These are phyloP conservation scores for Logfia minima DNA, from an alignment of 129 eudicot species.

Conservation along the genomic window DNA sequence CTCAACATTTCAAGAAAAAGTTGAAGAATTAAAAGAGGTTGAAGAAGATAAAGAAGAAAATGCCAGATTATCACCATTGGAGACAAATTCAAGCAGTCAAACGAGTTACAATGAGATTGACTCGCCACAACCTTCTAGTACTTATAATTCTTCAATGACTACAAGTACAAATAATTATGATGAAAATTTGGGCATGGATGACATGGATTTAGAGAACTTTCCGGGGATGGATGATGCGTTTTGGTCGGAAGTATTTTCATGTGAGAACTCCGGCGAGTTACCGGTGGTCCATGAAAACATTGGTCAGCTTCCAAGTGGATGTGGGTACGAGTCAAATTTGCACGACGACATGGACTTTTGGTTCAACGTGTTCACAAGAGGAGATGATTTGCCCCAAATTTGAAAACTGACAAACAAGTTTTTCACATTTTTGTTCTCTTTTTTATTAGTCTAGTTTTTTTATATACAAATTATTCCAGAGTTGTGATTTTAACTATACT, in stretches of 20 bases:
- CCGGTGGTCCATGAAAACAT: constrained; percentile 24
- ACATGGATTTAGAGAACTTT: constrained; percentile 28
- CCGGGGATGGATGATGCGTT: constrained; percentile 44
- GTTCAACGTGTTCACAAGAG: constrained; percentile 49
- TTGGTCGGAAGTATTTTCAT: constrained; percentile 53
- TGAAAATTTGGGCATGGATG: constrained; percentile 19
- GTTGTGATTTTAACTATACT: background rate
- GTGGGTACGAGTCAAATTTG: constrained; percentile 35
- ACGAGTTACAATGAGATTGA: constrained; percentile 29
- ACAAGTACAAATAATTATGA: constrained; percentile 19
- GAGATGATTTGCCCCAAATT: constrained; percentile 41
- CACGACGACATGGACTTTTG: constrained; percentile 55
- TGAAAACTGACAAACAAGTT: constrained; percentile 18
- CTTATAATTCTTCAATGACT: constrained; percentile 34
- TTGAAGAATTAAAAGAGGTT: background rate
- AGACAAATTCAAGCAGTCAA: constrained; percentile 22
- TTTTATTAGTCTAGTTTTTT: constrained; percentile 7
- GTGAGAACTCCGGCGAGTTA: constrained; percentile 33
- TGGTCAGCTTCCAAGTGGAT: constrained; percentile 37
- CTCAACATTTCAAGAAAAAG: background rate
- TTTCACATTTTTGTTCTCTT: background rate
- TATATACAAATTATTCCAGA: background rate
- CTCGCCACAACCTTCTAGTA: constrained; percentile 40
- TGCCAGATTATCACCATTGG: constrained; percentile 2
- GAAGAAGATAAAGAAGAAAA: constrained; percentile 5